Conservation (phyloP, 129 eudicot species). For the Calendula officinalis region DNA sequence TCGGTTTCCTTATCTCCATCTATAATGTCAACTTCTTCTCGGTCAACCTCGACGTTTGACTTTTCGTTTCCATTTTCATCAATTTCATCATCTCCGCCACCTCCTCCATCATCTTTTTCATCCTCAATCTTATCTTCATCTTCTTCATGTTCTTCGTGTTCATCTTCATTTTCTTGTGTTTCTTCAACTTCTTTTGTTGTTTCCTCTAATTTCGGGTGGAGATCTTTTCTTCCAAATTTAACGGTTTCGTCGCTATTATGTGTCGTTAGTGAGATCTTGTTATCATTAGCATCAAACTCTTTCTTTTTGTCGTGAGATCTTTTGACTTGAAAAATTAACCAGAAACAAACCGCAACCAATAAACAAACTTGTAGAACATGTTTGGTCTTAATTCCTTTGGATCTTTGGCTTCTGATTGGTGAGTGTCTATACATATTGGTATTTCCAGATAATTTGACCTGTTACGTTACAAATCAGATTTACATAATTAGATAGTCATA, state of each 20-base stretch:
- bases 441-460: neutral
- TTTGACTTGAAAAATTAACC: conserved; percentile 16
- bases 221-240: conserved; percentile 15
- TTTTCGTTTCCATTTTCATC: conserved; percentile 2
- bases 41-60: neutral
- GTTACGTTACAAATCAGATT: too few relatives aligned
- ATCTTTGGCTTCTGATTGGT: conserved; percentile 6
- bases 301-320: conserved; percentile 8
- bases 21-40: neutral
- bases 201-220: neutral
- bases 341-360: conserved; percentile 6
- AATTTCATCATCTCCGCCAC: neutral
- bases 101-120: neutral
- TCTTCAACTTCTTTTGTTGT: neutral
- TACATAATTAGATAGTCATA: too few relatives aligned
- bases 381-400: conserved; percentile 12
- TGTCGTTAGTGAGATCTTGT: neutral
- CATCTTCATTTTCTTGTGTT: too few relatives aligned
- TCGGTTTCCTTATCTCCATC: conserved; percentile 4
- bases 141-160: neutral
- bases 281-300: neutral
- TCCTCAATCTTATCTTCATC: neutral
- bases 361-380: conserved; percentile 4
- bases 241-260: neutral
- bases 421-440: conserved; percentile 15